phyloP scores from a whole-genome alignment of 2,329 filamentous ascomycete genomes.

The Endothia cerciana region DNA sequence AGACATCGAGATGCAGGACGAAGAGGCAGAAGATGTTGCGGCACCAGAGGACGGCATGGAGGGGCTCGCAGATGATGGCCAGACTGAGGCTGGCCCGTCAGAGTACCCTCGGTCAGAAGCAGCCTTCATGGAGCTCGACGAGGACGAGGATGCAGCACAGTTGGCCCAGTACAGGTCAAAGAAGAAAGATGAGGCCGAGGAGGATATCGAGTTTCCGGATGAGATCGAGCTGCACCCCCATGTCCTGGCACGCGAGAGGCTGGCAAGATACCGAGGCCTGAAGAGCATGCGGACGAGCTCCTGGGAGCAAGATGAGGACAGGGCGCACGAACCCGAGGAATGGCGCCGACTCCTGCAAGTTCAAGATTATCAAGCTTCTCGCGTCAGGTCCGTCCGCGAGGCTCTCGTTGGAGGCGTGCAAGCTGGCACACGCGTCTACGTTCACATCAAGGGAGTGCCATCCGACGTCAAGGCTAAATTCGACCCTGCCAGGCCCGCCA shows the following conservation, averaged over 20 bases:
- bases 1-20: conserved; percentile 62
- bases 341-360: conserved; percentile 87
- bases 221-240: conserved; percentile 94
- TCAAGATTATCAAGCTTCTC: conserved; percentile 85
- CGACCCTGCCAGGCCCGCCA: conserved; percentile 62
- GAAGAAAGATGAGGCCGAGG: conserved; percentile 79
- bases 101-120: conserved; percentile 89
- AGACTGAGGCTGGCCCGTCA: conserved; percentile 78
- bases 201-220: conserved; percentile 94
- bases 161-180: conserved; percentile 80
- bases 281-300: conserved; percentile 87
- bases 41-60: conserved; percentile 84
- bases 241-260: conserved; percentile 80
- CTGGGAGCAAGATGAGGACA: conserved; percentile 90
- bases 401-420: conserved; percentile 85
- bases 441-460: conserved; percentile 67
- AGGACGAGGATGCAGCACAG: conserved; percentile 77
- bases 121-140: conserved; percentile 83
- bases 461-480: conserved; percentile 49
- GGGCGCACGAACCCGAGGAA: conserved; percentile 83
- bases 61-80: conserved; percentile 65
- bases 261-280: conserved; percentile 85
- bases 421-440: conserved; percentile 79
- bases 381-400: conserved; percentile 76
- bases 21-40: conserved; percentile 57